phyloP scores from a whole-genome alignment of 2,329 filamentous ascomycete genomes.

The Ilyonectria sp. region DNA sequence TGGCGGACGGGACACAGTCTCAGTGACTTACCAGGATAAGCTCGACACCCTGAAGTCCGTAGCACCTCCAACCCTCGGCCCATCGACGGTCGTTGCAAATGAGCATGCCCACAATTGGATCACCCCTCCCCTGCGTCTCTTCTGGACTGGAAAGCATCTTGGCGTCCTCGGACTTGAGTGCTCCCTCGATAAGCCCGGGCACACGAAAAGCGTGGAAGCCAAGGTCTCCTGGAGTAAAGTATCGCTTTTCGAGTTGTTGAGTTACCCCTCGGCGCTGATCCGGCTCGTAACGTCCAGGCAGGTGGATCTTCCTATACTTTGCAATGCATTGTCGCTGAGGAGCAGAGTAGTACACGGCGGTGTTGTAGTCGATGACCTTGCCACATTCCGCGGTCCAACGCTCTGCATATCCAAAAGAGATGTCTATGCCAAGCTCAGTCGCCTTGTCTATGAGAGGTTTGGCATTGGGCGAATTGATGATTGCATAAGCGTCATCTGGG shows the following conservation, averaged over 20 bases:
- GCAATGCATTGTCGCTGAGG: constrained; percentile 56
- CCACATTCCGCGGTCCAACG: constrained; percentile 54
- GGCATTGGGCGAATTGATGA: constrained; percentile 57
- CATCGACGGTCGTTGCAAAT: constrained; percentile 71
- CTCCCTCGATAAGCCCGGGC: constrained; percentile 57
- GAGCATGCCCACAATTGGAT: constrained; percentile 69
- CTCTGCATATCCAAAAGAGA: constrained; percentile 69
- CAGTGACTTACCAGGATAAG: constrained; percentile 41
- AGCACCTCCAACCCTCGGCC: constrained; percentile 67
- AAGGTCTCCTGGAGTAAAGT: constrained; percentile 67
- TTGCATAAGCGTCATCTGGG: constrained; percentile 31
- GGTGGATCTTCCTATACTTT: constrained; percentile 70
- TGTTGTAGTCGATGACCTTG: constrained; percentile 61
- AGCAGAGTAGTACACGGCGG: constrained; percentile 64
- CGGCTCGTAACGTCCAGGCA: constrained; percentile 68
- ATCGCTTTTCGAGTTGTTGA: constrained; percentile 70
- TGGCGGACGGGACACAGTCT: background rate
- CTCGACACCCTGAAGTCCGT: constrained; percentile 61
- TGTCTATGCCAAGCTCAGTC: constrained; percentile 62
- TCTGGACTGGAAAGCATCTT: background rate
- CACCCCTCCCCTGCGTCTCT: constrained; percentile 52
- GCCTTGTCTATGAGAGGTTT: constrained; percentile 64
- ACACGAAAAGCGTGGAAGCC: constrained; percentile 69
- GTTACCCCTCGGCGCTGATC: constrained; percentile 62
- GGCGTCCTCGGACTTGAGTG: constrained; percentile 50